These are phyloP conservation scores for Cucumis sativus DNA, from an alignment of 306 rosid genomes.

Conservation along the genomic window Cucumber_9930_V3 NC_026658.2:3635501-3636000, in stretches of 20 bases:
- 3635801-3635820: slow-evolving; percentile 6
- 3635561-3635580: too few relatives aligned
- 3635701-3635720: not conserved
- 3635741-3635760: slow-evolving; percentile 31
- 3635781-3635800: not conserved
- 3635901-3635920: slow-evolving; percentile 33
- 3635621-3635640: too few relatives aligned
- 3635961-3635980: too few relatives aligned
- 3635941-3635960: too few relatives aligned
- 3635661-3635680: not conserved
- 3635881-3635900: slow-evolving; percentile 45
- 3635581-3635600: too few relatives aligned
- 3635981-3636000: too few relatives aligned
- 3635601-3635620: too few relatives aligned
- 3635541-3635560: too few relatives aligned
- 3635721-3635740: slow-evolving; percentile 39
- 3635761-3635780: not conserved
- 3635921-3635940: too few relatives aligned
- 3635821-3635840: not conserved
- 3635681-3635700: not conserved
- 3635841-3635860: slow-evolving; percentile 25
- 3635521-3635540: too few relatives aligned
- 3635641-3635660: too few relatives aligned
- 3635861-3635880: slow-evolving; percentile 40
- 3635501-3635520: too few relatives aligned